Evolutionary conservation across 352 stramenopile species (phyloP).

Genomic region (Globisporangium paddicum): DNA sequence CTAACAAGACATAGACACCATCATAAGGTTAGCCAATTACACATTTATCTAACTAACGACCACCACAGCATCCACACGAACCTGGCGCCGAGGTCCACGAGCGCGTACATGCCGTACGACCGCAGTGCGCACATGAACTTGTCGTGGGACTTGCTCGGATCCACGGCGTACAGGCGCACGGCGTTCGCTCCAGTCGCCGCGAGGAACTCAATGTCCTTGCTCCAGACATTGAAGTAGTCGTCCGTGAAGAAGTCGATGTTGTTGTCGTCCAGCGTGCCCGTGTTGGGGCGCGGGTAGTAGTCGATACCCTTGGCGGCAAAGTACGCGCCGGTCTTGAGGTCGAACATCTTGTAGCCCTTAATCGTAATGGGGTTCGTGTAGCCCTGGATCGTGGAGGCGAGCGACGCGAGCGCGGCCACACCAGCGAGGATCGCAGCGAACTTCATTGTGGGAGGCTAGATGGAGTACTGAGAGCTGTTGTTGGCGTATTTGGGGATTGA

Average conservation of each 20-base stretch:
- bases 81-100: constrained; percentile 54
- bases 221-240: constrained; percentile 64
- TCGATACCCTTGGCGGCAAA: constrained; percentile 77
- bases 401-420: too few relatives aligned
- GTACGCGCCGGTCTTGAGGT: constrained; percentile 63
- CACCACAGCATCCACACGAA: too few relatives aligned
- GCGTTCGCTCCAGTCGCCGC: constrained; percentile 65
- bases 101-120: constrained; percentile 66
- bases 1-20: too few relatives aligned
- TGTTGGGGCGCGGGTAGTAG: constrained; percentile 87
- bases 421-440: too few relatives aligned
- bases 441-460: background rate
- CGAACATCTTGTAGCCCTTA: constrained; percentile 76
- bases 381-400: too few relatives aligned
- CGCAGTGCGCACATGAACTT: constrained; percentile 81
- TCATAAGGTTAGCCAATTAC: too few relatives aligned
- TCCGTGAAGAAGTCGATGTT: constrained; percentile 86
- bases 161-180: constrained; percentile 78
- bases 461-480: too few relatives aligned
- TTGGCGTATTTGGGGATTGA: too few relatives aligned
- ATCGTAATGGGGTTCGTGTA: constrained; percentile 57
- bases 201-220: constrained; percentile 56
- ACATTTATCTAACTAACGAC: too few relatives aligned
- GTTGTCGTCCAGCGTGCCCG: constrained; percentile 59
- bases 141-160: constrained; percentile 74